phyloP scores from a whole-genome alignment of 1,139 yeast genomes.

The Debaryomyces nepalensis region DNA sequence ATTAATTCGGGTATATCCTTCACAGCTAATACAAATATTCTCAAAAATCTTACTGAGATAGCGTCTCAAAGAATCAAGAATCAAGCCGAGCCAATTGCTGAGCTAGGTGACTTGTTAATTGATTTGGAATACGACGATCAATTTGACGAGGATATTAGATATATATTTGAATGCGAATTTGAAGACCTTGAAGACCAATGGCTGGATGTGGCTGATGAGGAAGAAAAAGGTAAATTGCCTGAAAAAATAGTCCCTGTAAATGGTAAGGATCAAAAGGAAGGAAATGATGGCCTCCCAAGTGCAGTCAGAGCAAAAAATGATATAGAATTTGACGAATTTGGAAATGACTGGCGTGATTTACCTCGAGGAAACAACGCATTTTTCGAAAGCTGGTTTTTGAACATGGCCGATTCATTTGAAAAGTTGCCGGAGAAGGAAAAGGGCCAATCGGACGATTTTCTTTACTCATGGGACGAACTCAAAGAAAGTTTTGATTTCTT shows the following conservation, averaged over 20 bases:
- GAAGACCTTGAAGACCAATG: slow-evolving; percentile 39
- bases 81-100: slow-evolving; percentile 34
- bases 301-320: slow-evolving; percentile 38
- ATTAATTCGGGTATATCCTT: slow-evolving; percentile 30
- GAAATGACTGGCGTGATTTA: slow-evolving; percentile 72
- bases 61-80: slow-evolving; percentile 24
- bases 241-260: slow-evolving; percentile 4
- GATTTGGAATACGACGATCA: slow-evolving; percentile 68
- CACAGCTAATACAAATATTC: slow-evolving; percentile 21
- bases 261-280: background rate
- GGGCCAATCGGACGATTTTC: slow-evolving; percentile 33
- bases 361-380: slow-evolving; percentile 58
- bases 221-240: slow-evolving; percentile 17
- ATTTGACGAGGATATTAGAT: slow-evolving; percentile 73
- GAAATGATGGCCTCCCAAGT: slow-evolving; percentile 23
- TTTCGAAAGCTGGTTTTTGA: slow-evolving; percentile 26
- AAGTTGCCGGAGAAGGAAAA: slow-evolving; percentile 20
- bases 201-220: slow-evolving; percentile 32
- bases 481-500: slow-evolving; percentile 34
- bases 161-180: slow-evolving; percentile 68
- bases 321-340: slow-evolving; percentile 58
- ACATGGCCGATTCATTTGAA: slow-evolving; percentile 22
- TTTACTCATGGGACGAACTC: slow-evolving; percentile 37
- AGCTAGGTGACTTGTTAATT: slow-evolving; percentile 56
- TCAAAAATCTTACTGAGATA: slow-evolving; percentile 18